Percentiles rank a stretch among this genome's conserved stretches.
Evolutionary conservation across 345 rosid species (phyloP).

Genomic region (Arabis alpina): DNA sequence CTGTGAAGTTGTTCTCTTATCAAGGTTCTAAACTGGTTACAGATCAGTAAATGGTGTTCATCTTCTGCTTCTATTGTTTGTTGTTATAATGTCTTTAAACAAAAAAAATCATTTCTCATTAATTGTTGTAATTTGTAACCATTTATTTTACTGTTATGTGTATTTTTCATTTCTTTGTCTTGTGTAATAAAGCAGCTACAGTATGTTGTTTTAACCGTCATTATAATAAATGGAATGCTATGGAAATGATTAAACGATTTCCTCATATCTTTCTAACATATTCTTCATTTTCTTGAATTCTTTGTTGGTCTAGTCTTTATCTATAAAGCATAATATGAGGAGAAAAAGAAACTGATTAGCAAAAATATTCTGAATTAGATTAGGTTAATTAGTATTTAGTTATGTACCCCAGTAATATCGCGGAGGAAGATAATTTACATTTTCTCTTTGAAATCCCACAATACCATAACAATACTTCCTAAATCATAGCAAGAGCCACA

Average conservation of each 20-base stretch:
- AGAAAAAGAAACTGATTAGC: not conserved
- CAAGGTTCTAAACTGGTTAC: constrained; percentile 50
- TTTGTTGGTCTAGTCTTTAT: not conserved
- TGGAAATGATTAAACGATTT: not conserved
- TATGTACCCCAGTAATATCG: not conserved
- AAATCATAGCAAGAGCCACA: constrained; percentile 28
- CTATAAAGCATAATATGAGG: not conserved
- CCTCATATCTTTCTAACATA: no score
- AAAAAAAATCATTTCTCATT: not conserved
- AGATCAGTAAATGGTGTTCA: constrained; percentile 16
- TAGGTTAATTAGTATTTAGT: not conserved
- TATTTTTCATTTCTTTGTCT: not conserved
- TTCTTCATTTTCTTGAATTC: not conserved
- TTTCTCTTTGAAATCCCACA: constrained; percentile 25
- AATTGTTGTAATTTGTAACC: constrained; percentile 8
- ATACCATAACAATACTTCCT: constrained; percentile 37
- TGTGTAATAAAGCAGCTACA: constrained; percentile 5
- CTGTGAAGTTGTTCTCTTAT: constrained; percentile 66
- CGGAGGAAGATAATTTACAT: constrained; percentile 4
- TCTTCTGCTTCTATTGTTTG: constrained; percentile 17
- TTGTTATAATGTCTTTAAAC: constrained; percentile 2
- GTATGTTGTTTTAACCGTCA: constrained; percentile 15
- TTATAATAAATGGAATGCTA: not conserved
- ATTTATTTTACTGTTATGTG: not conserved
- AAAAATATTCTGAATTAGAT: not conserved